Conservation (phyloP, 2,329 filamentous ascomycete genomes). For the Hypoxylon sp. region DNA sequence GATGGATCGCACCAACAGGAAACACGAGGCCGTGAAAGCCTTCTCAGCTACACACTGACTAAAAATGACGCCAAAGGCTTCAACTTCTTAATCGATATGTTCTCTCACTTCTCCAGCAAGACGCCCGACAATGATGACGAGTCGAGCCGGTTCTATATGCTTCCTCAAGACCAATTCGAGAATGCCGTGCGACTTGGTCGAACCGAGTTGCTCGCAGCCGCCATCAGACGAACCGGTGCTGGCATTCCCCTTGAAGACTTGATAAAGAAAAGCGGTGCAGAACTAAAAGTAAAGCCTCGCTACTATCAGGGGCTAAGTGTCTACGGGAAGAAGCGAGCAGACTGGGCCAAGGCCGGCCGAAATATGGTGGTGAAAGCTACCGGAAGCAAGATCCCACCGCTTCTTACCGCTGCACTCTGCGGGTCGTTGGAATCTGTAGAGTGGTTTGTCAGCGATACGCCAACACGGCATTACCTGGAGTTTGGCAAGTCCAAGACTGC, state of each 20-base stretch:
- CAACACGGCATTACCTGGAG: conserved; percentile 73
- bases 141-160: conserved; percentile 54
- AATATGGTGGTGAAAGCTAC: conserved; percentile 55
- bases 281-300: conserved; percentile 72
- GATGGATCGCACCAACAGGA: conserved; percentile 48
- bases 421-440: conserved; percentile 76
- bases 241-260: conserved; percentile 77
- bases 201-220: conserved; percentile 68
- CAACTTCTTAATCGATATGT: conserved; percentile 68
- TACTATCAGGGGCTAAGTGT: conserved; percentile 84
- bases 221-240: conserved; percentile 74
- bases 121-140: conserved; percentile 52
- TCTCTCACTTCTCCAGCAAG: conserved; percentile 57
- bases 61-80: conserved; percentile 67
- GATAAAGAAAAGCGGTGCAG: conserved; percentile 72
- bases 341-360: conserved; percentile 77
- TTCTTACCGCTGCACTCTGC: conserved; percentile 67
- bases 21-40: conserved; percentile 35
- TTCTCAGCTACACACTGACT: conserved; percentile 61
- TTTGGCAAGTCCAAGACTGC: conserved; percentile 72
- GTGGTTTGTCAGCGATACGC: conserved; percentile 81
- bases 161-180: conserved; percentile 57
- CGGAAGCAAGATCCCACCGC: conserved; percentile 64
- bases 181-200: conserved; percentile 61
- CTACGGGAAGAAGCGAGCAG: conserved; percentile 62